Evolutionary conservation across 2,329 filamentous ascomycete genomes (phyloP).

Genomic region (Trichophyton simii): DNA sequence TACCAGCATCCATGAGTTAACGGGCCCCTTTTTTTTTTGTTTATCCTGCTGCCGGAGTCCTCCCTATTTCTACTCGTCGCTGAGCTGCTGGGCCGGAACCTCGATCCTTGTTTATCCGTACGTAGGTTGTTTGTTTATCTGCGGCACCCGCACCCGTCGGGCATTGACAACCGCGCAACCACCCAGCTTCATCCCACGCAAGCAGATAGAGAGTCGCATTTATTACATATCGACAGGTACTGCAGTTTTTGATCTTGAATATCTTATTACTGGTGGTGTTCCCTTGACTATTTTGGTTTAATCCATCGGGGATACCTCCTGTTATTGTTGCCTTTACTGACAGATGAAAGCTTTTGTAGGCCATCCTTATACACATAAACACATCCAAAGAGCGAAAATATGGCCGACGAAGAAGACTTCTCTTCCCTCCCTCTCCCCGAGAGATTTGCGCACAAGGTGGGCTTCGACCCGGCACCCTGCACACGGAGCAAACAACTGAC

Average conservation of each 20-base stretch:
- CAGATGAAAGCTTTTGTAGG: neutral
- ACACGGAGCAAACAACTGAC: neutral
- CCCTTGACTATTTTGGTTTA: neutral
- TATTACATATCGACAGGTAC: neutral
- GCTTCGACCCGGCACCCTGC: conserved; percentile 11
- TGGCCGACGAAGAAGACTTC: conserved; percentile 77
- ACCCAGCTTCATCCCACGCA: neutral
- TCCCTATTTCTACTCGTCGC: neutral
- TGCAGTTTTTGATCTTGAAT: neutral
- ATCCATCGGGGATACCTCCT: neutral
- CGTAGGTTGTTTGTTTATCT: neutral
- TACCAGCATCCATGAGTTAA: neutral
- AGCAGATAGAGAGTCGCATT: neutral
- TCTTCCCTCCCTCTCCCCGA: conserved; percentile 65
- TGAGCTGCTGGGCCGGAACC: neutral
- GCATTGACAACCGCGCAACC: neutral
- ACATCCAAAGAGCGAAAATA: conserved; percentile 24
- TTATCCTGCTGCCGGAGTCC: neutral
- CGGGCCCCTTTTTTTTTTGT: neutral
- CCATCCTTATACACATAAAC: neutral
- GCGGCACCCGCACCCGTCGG: neutral
- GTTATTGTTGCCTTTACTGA: neutral
- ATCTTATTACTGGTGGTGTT: neutral
- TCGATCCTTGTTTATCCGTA: neutral
- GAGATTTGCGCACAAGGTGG: conserved; percentile 69